Conservation (phyloP, 192 early-diverging fungal species). For the Podila epigama region DNA sequence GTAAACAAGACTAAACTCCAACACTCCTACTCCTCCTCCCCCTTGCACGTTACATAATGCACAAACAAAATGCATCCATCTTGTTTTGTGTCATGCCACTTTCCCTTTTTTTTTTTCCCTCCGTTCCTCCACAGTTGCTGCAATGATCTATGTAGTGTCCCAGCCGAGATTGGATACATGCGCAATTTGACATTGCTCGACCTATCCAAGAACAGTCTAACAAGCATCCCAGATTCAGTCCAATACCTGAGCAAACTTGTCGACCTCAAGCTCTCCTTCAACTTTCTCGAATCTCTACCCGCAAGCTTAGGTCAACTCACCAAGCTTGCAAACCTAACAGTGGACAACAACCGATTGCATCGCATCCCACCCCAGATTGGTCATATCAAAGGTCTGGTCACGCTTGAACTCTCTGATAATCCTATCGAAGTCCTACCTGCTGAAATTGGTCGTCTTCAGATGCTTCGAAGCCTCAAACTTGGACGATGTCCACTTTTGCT, state of each 20-base stretch:
- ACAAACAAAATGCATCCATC: no score
- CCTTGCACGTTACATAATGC: no score
- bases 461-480: constrained; percentile 60
- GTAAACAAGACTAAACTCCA: no score
- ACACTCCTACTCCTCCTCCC: no score
- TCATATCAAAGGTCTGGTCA: constrained; percentile 59
- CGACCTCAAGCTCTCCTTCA: constrained; percentile 68
- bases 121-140: constrained; percentile 62
- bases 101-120: background rate
- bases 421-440: constrained; percentile 71
- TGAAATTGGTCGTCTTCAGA: constrained; percentile 72
- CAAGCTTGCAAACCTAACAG: constrained; percentile 67
- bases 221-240: constrained; percentile 71
- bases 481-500: constrained; percentile 59
- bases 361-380: constrained; percentile 71
- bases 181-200: constrained; percentile 69
- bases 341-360: constrained; percentile 67
- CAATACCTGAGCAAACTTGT: constrained; percentile 67
- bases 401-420: constrained; percentile 71
- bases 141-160: constrained; percentile 74
- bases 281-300: constrained; percentile 68
- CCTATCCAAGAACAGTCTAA: constrained; percentile 71
- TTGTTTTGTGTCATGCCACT: no score
- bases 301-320: constrained; percentile 62
- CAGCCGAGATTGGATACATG: constrained; percentile 77